Conservation (phyloP, 2,329 filamentous ascomycete species). For the Arthrobotrys sphaeroides region DNA sequence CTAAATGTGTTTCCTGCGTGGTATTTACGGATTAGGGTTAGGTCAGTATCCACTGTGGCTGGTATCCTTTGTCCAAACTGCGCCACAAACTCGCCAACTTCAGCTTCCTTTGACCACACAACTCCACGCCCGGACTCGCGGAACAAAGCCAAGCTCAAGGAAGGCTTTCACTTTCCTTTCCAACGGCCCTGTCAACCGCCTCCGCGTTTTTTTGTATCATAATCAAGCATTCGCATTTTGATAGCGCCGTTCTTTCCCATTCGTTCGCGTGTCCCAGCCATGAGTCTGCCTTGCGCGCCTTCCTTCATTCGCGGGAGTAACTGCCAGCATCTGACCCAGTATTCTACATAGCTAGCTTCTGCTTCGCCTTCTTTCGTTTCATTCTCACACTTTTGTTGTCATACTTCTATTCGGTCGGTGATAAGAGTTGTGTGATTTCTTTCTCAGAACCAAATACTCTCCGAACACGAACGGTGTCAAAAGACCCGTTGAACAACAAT, state of each 20-base stretch:
- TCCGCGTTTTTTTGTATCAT: neutral
- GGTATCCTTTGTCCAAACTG: neutral
- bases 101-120: conserved; percentile 1
- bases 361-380: neutral
- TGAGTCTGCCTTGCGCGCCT: conserved; percentile 46
- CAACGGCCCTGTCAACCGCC: neutral
- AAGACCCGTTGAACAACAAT: neutral
- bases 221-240: neutral
- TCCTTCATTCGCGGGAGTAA: neutral
- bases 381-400: neutral
- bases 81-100: neutral
- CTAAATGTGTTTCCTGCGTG: no score
- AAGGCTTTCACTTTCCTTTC: neutral
- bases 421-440: no score
- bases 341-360: neutral
- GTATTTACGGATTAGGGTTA: conserved; percentile 3
- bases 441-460: neutral
- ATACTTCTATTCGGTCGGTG: no score
- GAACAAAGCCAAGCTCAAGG: neutral
- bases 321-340: neutral
- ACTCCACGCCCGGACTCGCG: conserved; percentile 3
- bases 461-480: neutral
- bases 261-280: neutral
- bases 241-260: neutral
- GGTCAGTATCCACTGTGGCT: no score